Conservation (phyloP, 2,329 filamentous ascomycete genomes). For the Dothideomycetes sp. region DNA sequence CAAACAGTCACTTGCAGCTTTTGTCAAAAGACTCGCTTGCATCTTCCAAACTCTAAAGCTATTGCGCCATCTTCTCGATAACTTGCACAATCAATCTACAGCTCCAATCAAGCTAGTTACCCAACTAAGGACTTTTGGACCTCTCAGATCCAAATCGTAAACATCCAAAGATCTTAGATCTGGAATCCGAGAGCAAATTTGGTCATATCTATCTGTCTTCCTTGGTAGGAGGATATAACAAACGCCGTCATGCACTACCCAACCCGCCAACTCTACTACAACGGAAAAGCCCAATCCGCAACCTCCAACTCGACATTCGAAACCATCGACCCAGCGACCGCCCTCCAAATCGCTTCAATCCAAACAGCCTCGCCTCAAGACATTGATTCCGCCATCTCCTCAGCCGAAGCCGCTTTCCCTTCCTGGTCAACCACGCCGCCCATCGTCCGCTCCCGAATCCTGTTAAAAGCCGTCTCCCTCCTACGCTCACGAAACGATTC, state of each 20-base stretch:
- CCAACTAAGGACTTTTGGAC: no score
- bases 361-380: slow-evolving; percentile 58
- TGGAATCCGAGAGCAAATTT: no score
- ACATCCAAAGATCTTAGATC: no score
- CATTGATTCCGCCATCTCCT: slow-evolving; percentile 61
- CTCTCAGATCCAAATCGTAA: no score
- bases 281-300: slow-evolving; percentile 57
- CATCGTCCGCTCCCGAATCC: slow-evolving; percentile 65
- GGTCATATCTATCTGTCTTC: no score
- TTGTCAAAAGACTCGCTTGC: no score
- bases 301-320: slow-evolving; percentile 56
- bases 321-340: slow-evolving; percentile 65
- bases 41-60: no score
- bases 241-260: slow-evolving; percentile 3
- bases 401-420: slow-evolving; percentile 63
- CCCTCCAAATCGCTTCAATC: slow-evolving; percentile 59
- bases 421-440: slow-evolving; percentile 68
- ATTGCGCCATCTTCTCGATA: no score
- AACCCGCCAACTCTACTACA: slow-evolving; percentile 54
- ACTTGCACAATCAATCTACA: no score
- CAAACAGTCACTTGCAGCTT: no score
- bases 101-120: no score
- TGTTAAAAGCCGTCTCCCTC: slow-evolving; percentile 65
- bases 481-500: slow-evolving; percentile 69
- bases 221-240: no score